Base-by-base conservation (phyloP, 257 asterid species). In the Solanum sejunctum region DNA sequence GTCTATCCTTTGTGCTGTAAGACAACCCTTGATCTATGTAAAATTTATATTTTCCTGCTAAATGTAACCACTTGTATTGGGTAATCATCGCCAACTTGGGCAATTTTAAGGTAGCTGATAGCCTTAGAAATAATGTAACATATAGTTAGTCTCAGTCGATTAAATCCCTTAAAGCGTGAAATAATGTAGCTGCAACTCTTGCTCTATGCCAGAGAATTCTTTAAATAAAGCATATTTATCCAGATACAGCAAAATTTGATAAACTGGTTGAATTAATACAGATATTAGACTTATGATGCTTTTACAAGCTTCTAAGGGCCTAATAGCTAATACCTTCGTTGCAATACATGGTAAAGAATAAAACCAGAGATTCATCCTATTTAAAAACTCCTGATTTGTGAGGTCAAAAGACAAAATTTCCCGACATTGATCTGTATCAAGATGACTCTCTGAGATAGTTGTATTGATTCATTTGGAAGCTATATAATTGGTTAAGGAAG, bases 1-100 rank as follows among this genome's bases (percentile, higher is more conserved):
- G 88, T 91, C 98, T n/a, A 85, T 95, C 72, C 85, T 93, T 63
- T 94, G 99, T n/a, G 88, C 98, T 83, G 99, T 95, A 92, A 88
- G 94, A 80, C 80, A 0, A 36, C 15, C 49, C 57, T 6, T 49
- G 51, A 21, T 80, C 52, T 20, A 20, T 20, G 16, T n/a, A 57
- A 6, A 36, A 0, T 80, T 26, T 16, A 20, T 10, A 45, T 12
- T 23, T 28, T 55, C 82, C 32, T 17, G 82, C 71, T n/a, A 32
- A 20, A n/a, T 81, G 8, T 13, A 49, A 75, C 58, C 20, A 47
- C 41, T 47, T 47, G 8, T 73, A 47, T 3, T 73, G 39, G 12
- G 81, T 45, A 73, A 12, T n/a, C 81, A 64, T 58, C 26, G 8
- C 64, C 32, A 64, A 64, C 32, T 21, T 60, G 36, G 11, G n/a